phyloP scores from a whole-genome alignment of 306 rosid species.

The Trifolium subterraneum region DNA sequence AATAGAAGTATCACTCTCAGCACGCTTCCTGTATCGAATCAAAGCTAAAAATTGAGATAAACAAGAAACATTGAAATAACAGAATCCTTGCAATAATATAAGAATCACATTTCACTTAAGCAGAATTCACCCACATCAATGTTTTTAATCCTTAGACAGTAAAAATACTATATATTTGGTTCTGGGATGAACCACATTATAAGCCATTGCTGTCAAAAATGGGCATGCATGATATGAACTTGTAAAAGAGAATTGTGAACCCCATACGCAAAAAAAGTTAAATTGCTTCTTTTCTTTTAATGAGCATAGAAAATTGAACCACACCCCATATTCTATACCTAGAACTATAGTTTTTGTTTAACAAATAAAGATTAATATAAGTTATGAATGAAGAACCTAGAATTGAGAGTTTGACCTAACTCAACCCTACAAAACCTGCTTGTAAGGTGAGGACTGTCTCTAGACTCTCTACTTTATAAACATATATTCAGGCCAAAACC shows the following conservation, averaged over 20 bases:
- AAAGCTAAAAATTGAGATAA: slow-evolving; percentile 23
- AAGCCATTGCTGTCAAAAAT: not conserved
- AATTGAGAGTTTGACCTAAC: too few relatives aligned
- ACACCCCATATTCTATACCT: too few relatives aligned
- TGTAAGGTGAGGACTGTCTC: too few relatives aligned
- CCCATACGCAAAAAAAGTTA: not conserved
- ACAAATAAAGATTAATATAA: not conserved
- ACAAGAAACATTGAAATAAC: slow-evolving; percentile 21
- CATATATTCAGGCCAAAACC: too few relatives aligned
- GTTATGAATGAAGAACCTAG: slow-evolving; percentile 22
- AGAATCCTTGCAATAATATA: slow-evolving; percentile 9
- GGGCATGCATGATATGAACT: not conserved
- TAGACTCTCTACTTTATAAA: too few relatives aligned
- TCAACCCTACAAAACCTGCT: too few relatives aligned
- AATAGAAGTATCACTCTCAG: slow-evolving; percentile 78
- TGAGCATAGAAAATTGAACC: too few relatives aligned
- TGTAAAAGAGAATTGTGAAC: slow-evolving; percentile 15
- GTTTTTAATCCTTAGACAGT: not conserved
- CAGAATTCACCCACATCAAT: not conserved
- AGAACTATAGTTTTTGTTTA: not conserved
- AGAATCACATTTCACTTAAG: slow-evolving; percentile 14
- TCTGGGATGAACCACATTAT: not conserved
- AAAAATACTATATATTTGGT: not conserved
- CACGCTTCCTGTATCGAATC: slow-evolving; percentile 66
- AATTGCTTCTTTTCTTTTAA: too few relatives aligned